These are phyloP conservation scores for Blastobotrys elegans DNA, from an alignment of 1,139 yeast species.

Conservation along the genomic window DNA sequence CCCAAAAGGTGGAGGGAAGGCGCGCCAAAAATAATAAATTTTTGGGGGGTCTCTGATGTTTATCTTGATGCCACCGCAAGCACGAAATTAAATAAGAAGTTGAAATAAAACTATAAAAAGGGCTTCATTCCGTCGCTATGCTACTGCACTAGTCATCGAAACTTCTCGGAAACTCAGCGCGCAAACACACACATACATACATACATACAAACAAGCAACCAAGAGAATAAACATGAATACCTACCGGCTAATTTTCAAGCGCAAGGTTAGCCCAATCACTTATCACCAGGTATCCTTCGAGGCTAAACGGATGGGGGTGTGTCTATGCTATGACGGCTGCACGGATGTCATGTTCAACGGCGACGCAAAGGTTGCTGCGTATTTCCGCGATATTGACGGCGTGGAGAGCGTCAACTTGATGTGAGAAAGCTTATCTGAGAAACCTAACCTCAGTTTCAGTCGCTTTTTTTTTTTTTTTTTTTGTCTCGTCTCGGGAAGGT, in stretches of 20 bases:
- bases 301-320: slow-evolving; percentile 5
- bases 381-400: slow-evolving; percentile 5
- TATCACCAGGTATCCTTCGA: slow-evolving; percentile 12
- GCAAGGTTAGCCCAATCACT: slow-evolving; percentile 7
- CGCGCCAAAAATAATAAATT: no score
- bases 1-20: no score
- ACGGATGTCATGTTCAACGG: slow-evolving; percentile 8
- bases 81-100: no score
- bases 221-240: slow-evolving; percentile 3
- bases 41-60: no score
- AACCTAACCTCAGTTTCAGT: not conserved
- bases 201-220: no score
- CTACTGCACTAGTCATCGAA: no score
- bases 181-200: no score
- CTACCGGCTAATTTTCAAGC: slow-evolving; percentile 5
- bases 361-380: slow-evolving; percentile 7
- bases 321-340: slow-evolving; percentile 8
- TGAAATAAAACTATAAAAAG: no score
- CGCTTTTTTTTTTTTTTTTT: not conserved
- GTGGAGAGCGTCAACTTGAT: slow-evolving; percentile 4
- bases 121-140: no score
- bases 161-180: no score
- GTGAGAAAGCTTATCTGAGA: not conserved
- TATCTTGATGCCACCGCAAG: no score
- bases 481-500: not conserved